Conservation (phyloP, 768 basidiomycete species). For the Xanthoconium purpureum region DNA sequence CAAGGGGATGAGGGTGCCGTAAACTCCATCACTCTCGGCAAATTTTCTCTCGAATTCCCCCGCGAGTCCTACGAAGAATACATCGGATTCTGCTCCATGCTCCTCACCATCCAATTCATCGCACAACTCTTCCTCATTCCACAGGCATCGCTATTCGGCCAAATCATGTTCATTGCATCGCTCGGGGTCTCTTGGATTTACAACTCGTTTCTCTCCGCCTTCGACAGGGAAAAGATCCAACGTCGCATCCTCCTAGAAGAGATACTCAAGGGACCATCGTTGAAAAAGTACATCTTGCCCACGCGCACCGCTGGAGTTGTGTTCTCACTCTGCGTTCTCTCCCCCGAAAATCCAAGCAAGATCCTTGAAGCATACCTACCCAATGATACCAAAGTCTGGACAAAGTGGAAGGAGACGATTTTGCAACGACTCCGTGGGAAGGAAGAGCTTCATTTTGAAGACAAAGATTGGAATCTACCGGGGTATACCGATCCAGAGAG, state of each 20-base stretch:
- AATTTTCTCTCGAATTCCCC: constrained; percentile 8
- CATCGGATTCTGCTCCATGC: constrained; percentile 16
- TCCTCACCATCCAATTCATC: constrained; percentile 25
- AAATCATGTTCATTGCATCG: constrained; percentile 28
- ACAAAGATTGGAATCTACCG: constrained; percentile 1
- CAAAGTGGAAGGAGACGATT: constrained; percentile 3
- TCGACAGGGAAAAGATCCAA: constrained; percentile 30
- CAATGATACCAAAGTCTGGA: constrained; percentile 11
- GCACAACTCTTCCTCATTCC: constrained; percentile 29
- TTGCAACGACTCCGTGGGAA: neutral
- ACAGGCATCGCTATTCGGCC: constrained; percentile 27
- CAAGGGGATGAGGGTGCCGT: constrained; percentile 16
- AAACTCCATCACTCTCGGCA: constrained; percentile 26
- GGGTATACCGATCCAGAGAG: neutral
- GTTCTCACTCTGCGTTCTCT: constrained; percentile 1
- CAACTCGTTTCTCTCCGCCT: constrained; percentile 25
- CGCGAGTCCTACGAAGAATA: neutral
- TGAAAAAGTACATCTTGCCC: neutral
- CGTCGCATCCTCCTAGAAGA: constrained; percentile 3
- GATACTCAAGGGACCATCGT: neutral
- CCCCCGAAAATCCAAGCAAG: constrained; percentile 5
- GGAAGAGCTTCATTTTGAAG: neutral
- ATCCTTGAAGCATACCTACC: constrained; percentile 8
- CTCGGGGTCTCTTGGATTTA: constrained; percentile 29
- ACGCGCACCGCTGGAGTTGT: constrained; percentile 7